Evolutionary conservation across 495 filamentous ascomycete genomes (phyloP).

Genomic region (Penicillium paradoxum): DNA sequence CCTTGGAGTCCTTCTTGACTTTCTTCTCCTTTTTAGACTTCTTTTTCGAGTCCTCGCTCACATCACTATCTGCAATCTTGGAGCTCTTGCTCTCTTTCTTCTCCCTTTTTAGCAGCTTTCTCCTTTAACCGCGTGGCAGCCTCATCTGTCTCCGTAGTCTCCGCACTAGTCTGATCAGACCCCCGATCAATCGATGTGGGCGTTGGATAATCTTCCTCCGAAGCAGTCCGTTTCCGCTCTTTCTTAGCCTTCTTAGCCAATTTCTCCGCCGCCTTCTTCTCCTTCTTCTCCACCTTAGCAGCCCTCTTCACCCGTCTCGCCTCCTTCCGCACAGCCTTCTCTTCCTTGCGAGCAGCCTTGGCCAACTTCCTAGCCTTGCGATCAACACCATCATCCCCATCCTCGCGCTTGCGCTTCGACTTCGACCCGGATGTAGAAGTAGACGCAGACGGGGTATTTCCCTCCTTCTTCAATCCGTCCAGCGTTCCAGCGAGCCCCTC

Average conservation of each 20-base stretch:
- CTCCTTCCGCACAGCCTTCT: slow-evolving; percentile 35
- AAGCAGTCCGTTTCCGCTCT: slow-evolving; percentile 21
- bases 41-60: slow-evolving; percentile 16
- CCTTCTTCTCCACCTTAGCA: slow-evolving; percentile 27
- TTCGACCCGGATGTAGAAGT: slow-evolving; percentile 14
- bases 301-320: slow-evolving; percentile 25
- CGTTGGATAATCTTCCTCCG: slow-evolving; percentile 38
- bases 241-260: slow-evolving; percentile 27
- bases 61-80: slow-evolving; percentile 35
- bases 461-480: slow-evolving; percentile 17
- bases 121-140: neutral
- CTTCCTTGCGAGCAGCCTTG: slow-evolving; percentile 27
- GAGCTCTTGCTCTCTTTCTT: slow-evolving; percentile 20
- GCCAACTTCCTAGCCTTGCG: slow-evolving; percentile 18
- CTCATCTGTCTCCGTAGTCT: slow-evolving; percentile 18
- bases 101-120: slow-evolving; percentile 22
- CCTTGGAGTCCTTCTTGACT: slow-evolving; percentile 26
- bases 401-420: slow-evolving; percentile 25
- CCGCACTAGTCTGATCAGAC: slow-evolving; percentile 8
- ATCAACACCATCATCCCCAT: slow-evolving; percentile 10
- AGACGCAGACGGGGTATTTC: neutral
- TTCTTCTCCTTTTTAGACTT: slow-evolving; percentile 34
- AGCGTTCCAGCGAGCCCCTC: slow-evolving; percentile 67
- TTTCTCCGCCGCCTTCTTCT: slow-evolving; percentile 21
- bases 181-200: slow-evolving; percentile 35